Percentiles rank a stretch among this genome's conserved stretches.
phyloP scores from a whole-genome alignment of 352 stramenopile genomes.

The Phytopythium oedochilum region DNA sequence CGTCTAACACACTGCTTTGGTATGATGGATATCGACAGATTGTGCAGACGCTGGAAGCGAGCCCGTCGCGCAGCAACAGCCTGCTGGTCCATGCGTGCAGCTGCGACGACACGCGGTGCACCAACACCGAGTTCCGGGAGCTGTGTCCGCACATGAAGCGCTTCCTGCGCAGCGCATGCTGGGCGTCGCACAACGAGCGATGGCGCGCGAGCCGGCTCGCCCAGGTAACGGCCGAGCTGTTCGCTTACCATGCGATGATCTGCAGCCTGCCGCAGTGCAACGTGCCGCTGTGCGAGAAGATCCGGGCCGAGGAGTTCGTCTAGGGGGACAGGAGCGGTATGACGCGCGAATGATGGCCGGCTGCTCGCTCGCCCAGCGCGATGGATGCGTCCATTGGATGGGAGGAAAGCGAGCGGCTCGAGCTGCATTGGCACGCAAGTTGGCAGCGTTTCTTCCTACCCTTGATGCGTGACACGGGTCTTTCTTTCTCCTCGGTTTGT shows the following conservation, averaged over 20 bases:
- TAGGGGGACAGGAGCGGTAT: too few relatives aligned
- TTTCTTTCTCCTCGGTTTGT: too few relatives aligned
- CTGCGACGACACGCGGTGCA: conserved; percentile 42
- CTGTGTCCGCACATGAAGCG: conserved; percentile 64
- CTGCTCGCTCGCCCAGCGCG: too few relatives aligned
- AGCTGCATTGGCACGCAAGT: not conserved
- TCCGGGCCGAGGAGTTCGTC: conserved; percentile 27
- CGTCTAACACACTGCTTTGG: too few relatives aligned
- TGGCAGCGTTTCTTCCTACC: not conserved
- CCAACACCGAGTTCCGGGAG: conserved; percentile 25
- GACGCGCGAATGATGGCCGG: too few relatives aligned
- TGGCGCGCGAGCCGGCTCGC: conserved; percentile 48
- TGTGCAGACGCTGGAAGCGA: conserved; percentile 27
- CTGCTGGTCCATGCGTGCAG: conserved; percentile 56
- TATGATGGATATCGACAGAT: conserved; percentile 25
- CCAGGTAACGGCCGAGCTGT: conserved; percentile 40
- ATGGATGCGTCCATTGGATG: too few relatives aligned
- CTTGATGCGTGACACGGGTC: not conserved
- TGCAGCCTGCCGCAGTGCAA: conserved; percentile 32
- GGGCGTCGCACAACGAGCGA: conserved; percentile 53
- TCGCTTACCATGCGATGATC: conserved; percentile 46
- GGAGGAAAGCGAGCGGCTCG: not conserved
- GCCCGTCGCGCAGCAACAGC: conserved; percentile 40
- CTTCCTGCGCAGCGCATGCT: conserved; percentile 60
- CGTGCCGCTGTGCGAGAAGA: conserved; percentile 35